Percentiles rank a stretch among this genome's conserved stretches.
Evolutionary conservation across 2,329 filamentous ascomycete genomes (phyloP).

Genomic region (Ceratocystis alfenasii): DNA sequence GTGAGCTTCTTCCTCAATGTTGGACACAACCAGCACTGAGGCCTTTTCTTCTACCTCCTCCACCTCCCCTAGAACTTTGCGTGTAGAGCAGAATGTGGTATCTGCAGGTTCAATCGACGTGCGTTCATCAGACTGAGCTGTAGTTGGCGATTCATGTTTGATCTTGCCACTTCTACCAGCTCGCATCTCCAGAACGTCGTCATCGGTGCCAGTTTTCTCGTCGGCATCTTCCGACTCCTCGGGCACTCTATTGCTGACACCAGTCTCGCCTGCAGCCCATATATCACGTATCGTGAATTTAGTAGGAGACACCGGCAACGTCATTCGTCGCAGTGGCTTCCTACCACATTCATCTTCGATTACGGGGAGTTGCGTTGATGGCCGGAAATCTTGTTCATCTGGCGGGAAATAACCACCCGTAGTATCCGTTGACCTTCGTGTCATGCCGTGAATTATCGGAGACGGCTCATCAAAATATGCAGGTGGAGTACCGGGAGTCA

Average conservation of each 20-base stretch:
- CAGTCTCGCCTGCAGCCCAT: constrained; percentile 18
- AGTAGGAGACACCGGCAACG: constrained; percentile 19
- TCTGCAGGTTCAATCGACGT: neutral
- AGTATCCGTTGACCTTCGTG: constrained; percentile 19
- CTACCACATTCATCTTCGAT: constrained; percentile 20
- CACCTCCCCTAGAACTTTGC: constrained; percentile 15
- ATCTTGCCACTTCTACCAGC: constrained; percentile 9
- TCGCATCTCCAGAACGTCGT: constrained; percentile 19
- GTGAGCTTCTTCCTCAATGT: neutral
- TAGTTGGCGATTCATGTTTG: neutral
- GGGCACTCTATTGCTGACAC: neutral
- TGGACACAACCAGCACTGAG: constrained; percentile 3
- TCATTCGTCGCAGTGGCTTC: constrained; percentile 21
- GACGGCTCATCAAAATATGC: constrained; percentile 18
- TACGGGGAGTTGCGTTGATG: constrained; percentile 18
- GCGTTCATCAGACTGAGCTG: neutral
- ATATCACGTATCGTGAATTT: constrained; percentile 20
- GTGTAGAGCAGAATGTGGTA: constrained; percentile 4
- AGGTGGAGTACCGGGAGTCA: constrained; percentile 15
- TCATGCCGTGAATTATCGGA: constrained; percentile 19
- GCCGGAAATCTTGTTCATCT: constrained; percentile 3
- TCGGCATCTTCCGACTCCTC: constrained; percentile 12
- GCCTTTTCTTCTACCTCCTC: constrained; percentile 12
- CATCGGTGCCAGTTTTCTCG: constrained; percentile 12
- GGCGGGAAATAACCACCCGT: constrained; percentile 11